Conservation (phyloP, 371 early-diverging fungal species). For the Basidiobolus heterosporus region DNA sequence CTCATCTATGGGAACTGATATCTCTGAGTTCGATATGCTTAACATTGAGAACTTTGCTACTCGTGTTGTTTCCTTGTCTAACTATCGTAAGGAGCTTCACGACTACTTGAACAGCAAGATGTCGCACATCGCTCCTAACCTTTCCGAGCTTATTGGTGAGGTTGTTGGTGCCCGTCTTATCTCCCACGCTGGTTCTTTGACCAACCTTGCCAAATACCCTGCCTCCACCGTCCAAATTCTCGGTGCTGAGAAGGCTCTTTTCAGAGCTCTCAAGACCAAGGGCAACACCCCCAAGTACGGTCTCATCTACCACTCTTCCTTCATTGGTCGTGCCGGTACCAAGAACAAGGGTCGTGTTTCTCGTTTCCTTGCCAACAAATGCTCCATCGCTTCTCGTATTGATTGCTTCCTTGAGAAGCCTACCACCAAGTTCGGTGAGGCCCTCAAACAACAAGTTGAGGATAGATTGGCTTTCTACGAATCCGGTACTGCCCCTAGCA, state of each 20-base stretch:
- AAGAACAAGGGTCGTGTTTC: slow-evolving; percentile 98
- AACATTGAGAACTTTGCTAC: slow-evolving; percentile 68
- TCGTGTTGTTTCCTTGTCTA: slow-evolving; percentile 70
- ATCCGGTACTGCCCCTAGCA: slow-evolving; percentile 67
- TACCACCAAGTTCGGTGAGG: slow-evolving; percentile 84
- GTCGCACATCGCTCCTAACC: slow-evolving; percentile 81
- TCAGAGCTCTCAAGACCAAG: slow-evolving; percentile 91
- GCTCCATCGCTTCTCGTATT: slow-evolving; percentile 91
- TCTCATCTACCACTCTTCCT: slow-evolving; percentile 89
- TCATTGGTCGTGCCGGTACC: slow-evolving; percentile 82
- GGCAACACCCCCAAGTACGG: slow-evolving; percentile 99
- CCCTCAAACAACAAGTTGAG: slow-evolving; percentile 89
- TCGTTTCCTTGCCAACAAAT: slow-evolving; percentile 96
- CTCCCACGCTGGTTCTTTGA: slow-evolving; percentile 80
- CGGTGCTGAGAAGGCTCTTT: slow-evolving; percentile 95
- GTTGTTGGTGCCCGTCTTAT: slow-evolving; percentile 84
- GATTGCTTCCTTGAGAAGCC: slow-evolving; percentile 88
- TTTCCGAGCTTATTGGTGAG: slow-evolving; percentile 82
- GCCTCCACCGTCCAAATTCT: slow-evolving; percentile 92
- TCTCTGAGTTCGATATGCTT: slow-evolving; percentile 72
- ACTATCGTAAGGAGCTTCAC: slow-evolving; percentile 74
- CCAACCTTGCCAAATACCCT: slow-evolving; percentile 81
- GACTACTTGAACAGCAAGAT: slow-evolving; percentile 82
- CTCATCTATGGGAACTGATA: slow-evolving; percentile 89
- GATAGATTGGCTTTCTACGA: slow-evolving; percentile 89